Evolutionary conservation across 225 moss, liverwort and hornwort species (phyloP), one percentile per base, ranked within the genome.

Genomic region (Sphagnum tenellum): DNA sequence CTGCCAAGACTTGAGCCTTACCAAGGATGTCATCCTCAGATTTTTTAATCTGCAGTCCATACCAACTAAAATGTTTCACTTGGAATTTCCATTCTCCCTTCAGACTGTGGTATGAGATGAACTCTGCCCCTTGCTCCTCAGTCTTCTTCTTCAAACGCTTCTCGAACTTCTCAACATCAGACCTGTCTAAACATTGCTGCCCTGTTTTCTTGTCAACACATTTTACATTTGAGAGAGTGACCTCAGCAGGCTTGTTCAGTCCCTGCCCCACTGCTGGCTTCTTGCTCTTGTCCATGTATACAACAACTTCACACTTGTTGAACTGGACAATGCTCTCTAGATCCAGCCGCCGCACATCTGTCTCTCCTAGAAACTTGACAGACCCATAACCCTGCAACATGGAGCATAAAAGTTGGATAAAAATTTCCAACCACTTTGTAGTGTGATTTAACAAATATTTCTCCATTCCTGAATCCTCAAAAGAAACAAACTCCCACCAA

Each of bases 251-350:
- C 75, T 98, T 98, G 77, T 98, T 98, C 74, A 98, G 72, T 48
- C 90, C 93, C 64, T 93, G 98, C 8, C 98, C 98, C 58, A 81
- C 67, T 56, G 77, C 56, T 45, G 98, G 93, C 74, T 98, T 98
- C 77, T 70, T 87, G 47, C 90, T 89, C 80, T 98, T 93, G 66
- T 98, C 98, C 98, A 98, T 98, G 74, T 98, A 93, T n/a, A 98
- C 98, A 48, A 98, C 87, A 71, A 98, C 93, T 72, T 98, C 98
- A 66, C 98, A 98, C 74, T 86, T 98, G 71, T 98, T 93, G 71
- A 98, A 98, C 73, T 98, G 98, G 55, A 98, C 81, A 63, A 88
- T 93, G 47, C 83, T 82, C 73, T 93, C 98, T 69, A 98, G 68
- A 62, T 98, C 93, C 46, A 98, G 73, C 13, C 90, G 83, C 63